Percentiles rank a stretch among this genome's conserved stretches.
phyloP scores from a whole-genome alignment of 352 stramenopile genomes.

The Thalassiosira livingstoniorum region DNA sequence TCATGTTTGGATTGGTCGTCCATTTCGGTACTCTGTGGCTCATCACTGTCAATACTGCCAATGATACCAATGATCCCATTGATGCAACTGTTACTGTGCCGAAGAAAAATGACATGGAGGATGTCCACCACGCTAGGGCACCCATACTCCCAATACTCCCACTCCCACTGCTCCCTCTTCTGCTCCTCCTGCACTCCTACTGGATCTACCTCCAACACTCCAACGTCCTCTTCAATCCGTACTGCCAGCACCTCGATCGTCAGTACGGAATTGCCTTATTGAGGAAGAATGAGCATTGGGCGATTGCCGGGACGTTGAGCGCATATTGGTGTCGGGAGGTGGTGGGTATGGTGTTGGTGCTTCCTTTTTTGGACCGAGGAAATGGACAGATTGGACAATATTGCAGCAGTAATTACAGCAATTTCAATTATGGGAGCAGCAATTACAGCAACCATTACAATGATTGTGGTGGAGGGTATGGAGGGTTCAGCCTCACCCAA shows the following conservation, averaged over 20 bases:
- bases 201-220: slow-evolving; percentile 68
- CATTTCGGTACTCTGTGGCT: slow-evolving; percentile 57
- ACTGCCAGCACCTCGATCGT: slow-evolving; percentile 65
- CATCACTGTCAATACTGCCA: slow-evolving; percentile 24
- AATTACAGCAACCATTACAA: neutral
- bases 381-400: too few species aligned
- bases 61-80: neutral
- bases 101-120: neutral
- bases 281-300: slow-evolving; percentile 63
- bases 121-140: neutral
- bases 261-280: slow-evolving; percentile 67
- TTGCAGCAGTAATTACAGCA: neutral
- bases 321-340: slow-evolving; percentile 66
- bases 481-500: slow-evolving; percentile 38
- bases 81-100: neutral
- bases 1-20: slow-evolving; percentile 60
- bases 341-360: slow-evolving; percentile 57
- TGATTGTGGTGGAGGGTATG: neutral
- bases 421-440: neutral
- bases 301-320: slow-evolving; percentile 61
- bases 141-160: neutral
- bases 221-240: slow-evolving; percentile 66
- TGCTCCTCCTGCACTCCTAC: slow-evolving; percentile 61
- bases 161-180: neutral
- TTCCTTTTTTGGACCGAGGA: slow-evolving; percentile 59